Base-by-base conservation (phyloP, 768 basidiomycete genomes). In the Amanita subjunquillea region DNA sequence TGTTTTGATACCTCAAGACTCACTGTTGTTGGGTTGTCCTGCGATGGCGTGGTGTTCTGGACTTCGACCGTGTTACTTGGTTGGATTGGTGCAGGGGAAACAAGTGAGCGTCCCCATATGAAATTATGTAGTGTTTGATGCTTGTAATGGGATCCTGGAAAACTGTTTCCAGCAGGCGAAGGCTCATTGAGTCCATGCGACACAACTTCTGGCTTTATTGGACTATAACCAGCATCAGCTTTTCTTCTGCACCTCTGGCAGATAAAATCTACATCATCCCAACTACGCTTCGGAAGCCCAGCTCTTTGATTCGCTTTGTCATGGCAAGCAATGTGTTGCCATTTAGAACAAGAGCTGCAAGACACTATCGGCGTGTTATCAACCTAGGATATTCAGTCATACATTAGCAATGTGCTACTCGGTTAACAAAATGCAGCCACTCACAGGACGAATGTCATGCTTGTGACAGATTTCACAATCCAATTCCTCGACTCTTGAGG, bases 281-380 rank as follows among this genome's bases (percentile, higher is more conserved):
- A 96, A 58, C 93, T 82, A 17, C 91, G 80, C 57, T 72, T 77
- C 3, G 77, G 79, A 12, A 75, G 76, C 22, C 90, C 86, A 41
- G 78, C 75, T 20, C 72, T 67, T 29, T 69, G 66, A 64, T 94
- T 92, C 27, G 74, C 79, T 45, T 66, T 69, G 61, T 95, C 88
- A 60, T 94, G 90, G 60, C 93, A 96, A 20, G 71, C 63, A 32
- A 89, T 89, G 60, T 96, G 93, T 59, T 95, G 93, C 93, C 92
- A 96, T 64, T 82, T 82, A 12, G 74, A 77, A 65, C 93, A 96
- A 27, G 67, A 63, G 22, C 87, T 88, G 61, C 93, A 96, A 36
- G 80, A 90, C 62, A 91, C 79, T 69, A 95, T 76, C 3, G 87
- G 82, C 9, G 73, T 69, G 9, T 83, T 86, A 55, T 91, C 90